Evolutionary conservation across 73 alveolate genomes (phyloP).

Genomic region (Paramecium octaurelia): DNA sequence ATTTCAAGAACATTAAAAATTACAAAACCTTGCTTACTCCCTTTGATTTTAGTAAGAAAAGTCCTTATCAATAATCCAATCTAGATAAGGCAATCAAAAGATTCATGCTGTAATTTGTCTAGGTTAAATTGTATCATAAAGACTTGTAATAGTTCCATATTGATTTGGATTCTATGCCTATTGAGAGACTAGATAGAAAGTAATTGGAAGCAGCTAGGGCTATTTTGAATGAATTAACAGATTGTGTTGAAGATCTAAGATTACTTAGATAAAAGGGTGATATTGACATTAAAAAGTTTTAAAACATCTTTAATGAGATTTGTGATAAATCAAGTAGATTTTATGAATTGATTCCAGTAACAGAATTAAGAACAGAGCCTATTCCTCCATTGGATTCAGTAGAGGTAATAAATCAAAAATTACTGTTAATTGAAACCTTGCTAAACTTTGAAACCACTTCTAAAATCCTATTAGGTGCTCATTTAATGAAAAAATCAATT

Average conservation of each 20-base stretch:
- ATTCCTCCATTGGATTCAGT: conserved; percentile 79
- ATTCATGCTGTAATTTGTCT: background rate
- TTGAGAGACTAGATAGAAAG: conserved; percentile 67
- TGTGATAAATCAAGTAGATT: conserved; percentile 47
- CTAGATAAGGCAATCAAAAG: conserved; percentile 49
- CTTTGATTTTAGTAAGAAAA: conserved; percentile 4
- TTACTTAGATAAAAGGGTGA: conserved; percentile 58
- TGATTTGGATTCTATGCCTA: conserved; percentile 40
- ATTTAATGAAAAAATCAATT: conserved; percentile 56
- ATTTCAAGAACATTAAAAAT: background rate
- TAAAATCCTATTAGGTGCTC: conserved; percentile 89
- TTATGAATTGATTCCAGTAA: conserved; percentile 61
- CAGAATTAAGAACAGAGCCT: conserved; percentile 58
- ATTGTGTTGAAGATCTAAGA: conserved; percentile 64
- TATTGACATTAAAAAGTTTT: conserved; percentile 7
- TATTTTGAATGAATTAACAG: conserved; percentile 70
- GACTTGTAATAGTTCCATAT: conserved; percentile 21
- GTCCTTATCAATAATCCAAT: conserved; percentile 25
- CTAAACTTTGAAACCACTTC: conserved; percentile 87
- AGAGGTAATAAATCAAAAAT: conserved; percentile 63
- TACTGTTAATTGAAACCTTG: conserved; percentile 75
- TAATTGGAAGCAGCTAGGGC: conserved; percentile 68
- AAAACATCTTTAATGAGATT: conserved; percentile 5
- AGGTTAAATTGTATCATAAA: background rate
- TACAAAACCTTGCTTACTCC: background rate